phyloP scores from a whole-genome alignment of 2,329 filamentous ascomycete species.

The Lachnellula arida region DNA sequence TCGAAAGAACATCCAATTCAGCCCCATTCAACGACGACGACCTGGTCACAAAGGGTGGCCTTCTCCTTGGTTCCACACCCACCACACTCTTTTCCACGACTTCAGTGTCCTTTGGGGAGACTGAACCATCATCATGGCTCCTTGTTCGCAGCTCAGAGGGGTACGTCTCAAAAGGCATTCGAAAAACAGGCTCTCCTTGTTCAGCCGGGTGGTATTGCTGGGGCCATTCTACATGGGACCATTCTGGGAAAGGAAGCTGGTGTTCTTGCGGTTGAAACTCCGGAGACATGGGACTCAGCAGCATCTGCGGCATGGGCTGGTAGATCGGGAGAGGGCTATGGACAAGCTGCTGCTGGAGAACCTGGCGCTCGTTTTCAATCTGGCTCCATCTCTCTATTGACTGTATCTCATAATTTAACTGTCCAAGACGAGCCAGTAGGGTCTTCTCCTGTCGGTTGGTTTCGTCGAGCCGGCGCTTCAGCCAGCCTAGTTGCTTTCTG shows the following conservation, averaged over 20 bases:
- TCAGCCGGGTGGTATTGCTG: not conserved
- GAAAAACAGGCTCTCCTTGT: too few species aligned
- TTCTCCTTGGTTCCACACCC: not conserved
- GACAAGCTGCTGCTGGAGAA: not conserved
- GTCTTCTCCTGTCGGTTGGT: conserved; percentile 43
- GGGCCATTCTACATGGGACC: not conserved
- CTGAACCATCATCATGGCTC: not conserved
- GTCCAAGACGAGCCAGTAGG: conserved; percentile 43
- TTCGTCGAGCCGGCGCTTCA: conserved; percentile 41
- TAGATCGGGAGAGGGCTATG: not conserved
- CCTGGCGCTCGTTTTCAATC: conserved; percentile 22
- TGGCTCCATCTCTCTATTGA: conserved; percentile 39
- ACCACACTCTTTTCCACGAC: not conserved
- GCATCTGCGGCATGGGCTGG: not conserved
- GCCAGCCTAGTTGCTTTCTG: conserved; percentile 38
- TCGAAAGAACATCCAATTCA: not conserved
- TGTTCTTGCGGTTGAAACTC: not conserved
- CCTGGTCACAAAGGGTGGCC: not conserved
- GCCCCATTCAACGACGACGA: not conserved
- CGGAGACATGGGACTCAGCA: not conserved
- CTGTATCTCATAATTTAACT: conserved; percentile 46
- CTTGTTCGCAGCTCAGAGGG: not conserved
- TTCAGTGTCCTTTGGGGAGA: not conserved
- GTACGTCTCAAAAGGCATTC: not conserved
- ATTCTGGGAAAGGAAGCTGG: not conserved